phyloP scores from a whole-genome alignment of 1,284 basidiomycete species.

The Boletus sp. region DNA sequence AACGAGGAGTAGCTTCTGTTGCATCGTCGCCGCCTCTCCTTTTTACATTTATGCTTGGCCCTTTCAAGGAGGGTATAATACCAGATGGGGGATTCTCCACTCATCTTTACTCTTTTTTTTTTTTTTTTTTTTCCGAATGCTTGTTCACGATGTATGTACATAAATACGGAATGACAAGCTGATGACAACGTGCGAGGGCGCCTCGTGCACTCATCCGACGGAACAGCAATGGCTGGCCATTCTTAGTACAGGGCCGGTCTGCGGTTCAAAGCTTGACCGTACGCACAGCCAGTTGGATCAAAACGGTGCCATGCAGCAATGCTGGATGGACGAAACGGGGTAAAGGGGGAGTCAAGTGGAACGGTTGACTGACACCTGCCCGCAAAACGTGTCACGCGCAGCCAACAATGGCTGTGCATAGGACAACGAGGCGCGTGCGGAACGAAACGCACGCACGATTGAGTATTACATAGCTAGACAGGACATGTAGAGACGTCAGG shows the following conservation, averaged over 20 bases:
- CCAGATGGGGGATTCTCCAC: neutral
- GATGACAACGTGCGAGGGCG: neutral
- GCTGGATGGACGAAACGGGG: neutral
- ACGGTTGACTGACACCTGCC: too few relatives aligned
- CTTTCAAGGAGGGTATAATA: constrained; percentile 5
- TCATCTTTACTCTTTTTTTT: neutral
- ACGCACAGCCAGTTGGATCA: neutral
- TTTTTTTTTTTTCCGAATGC: neutral
- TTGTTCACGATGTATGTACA: constrained; percentile 21
- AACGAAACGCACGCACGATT: neutral
- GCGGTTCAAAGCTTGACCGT: neutral
- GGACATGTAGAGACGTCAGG: neutral
- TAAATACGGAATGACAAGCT: constrained; percentile 16
- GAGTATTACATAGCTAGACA: neutral
- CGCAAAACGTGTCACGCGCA: neutral
- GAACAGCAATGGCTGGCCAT: neutral
- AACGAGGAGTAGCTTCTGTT: constrained; percentile 23
- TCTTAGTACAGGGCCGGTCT: neutral
- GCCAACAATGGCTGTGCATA: neutral
- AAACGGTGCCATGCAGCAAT: neutral
- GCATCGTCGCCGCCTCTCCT: constrained; percentile 11
- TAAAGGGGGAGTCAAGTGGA: too few relatives aligned
- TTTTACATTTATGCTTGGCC: neutral
- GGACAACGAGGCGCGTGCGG: neutral
- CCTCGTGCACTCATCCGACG: neutral